phyloP scores from a whole-genome alignment of 225 moss, liverwort and hornwort species.

The Pseudisothecium myosuroides region DNA sequence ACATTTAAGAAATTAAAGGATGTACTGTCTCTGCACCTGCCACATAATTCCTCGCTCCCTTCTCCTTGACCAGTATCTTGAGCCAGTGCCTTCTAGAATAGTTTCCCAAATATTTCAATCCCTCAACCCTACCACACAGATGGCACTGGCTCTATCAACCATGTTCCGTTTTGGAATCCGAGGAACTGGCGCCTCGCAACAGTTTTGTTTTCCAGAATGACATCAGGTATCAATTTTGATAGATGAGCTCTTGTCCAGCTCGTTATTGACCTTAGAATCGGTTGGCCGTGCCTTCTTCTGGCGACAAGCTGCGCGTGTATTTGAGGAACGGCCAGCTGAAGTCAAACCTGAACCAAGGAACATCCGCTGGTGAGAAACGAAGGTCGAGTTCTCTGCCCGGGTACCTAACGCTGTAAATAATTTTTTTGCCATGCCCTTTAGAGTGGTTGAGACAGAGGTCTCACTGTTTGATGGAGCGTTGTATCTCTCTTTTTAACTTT shows the following conservation, averaged over 20 bases:
- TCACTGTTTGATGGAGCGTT: not conserved
- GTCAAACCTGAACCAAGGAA: not conserved
- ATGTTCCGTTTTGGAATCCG: not conserved
- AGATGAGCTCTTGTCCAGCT: not conserved
- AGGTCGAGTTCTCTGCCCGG: not conserved
- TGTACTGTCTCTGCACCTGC: conserved; percentile 28
- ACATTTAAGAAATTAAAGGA: conserved; percentile 52
- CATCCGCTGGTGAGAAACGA: not conserved
- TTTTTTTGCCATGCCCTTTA: not conserved
- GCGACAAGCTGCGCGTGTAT: not conserved
- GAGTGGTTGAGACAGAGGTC: not conserved
- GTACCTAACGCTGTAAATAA: conserved; percentile 1
- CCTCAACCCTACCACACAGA: not conserved
- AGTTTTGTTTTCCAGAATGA: not conserved
- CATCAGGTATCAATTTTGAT: not conserved
- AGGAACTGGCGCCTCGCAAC: not conserved
- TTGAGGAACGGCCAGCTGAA: not conserved
- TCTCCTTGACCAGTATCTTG: conserved; percentile 4
- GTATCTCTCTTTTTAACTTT: not conserved
- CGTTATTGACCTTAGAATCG: not conserved
- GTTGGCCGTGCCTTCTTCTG: not conserved
- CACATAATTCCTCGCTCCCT: conserved; percentile 6
- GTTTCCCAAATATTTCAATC: not conserved
- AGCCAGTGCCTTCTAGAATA: not conserved
- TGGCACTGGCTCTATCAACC: not conserved